phyloP scores from a whole-genome alignment of 345 rosid genomes.

The Geranium rotundifolium region DNA sequence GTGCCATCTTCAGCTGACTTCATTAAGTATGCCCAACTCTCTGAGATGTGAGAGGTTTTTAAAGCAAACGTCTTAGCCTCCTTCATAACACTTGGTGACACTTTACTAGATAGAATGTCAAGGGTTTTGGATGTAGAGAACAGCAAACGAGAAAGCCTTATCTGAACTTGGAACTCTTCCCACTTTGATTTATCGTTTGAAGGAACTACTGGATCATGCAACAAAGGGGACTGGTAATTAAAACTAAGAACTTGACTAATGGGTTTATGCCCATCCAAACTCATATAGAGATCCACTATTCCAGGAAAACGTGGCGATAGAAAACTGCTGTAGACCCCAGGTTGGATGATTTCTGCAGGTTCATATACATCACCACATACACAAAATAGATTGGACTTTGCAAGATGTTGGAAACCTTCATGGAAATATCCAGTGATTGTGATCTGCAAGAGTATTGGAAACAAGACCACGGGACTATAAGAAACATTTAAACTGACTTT shows the following conservation, averaged over 20 bases:
- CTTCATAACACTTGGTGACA: conserved; percentile 31
- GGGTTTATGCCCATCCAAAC: conserved; percentile 69
- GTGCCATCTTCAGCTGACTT: conserved; percentile 44
- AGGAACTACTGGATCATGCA: conserved; percentile 20
- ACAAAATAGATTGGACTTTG: conserved; percentile 50
- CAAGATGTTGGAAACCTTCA: conserved; percentile 40
- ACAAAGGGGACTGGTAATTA: conserved; percentile 46
- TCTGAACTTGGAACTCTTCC: conserved; percentile 67
- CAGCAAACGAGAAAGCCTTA: conserved; percentile 68
- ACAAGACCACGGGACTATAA: background rate
- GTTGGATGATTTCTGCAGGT: conserved; percentile 52
- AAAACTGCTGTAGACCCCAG: conserved; percentile 79
- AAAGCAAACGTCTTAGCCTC: conserved; percentile 54
- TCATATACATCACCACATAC: conserved; percentile 57
- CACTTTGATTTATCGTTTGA: conserved; percentile 39
- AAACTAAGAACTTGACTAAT: conserved; percentile 67
- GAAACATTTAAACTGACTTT: background rate
- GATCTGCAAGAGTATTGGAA: background rate
- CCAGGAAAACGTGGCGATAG: conserved; percentile 63
- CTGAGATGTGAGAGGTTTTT: conserved; percentile 37
- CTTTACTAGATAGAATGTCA: conserved; percentile 40
- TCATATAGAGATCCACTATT: conserved; percentile 47
- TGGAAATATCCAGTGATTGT: conserved; percentile 17
- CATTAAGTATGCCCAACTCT: conserved; percentile 59
- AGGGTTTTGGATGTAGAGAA: conserved; percentile 58